Evolutionary conservation across 2,329 filamentous ascomycete genomes (phyloP), one percentile per base, ranked within the genome.

Genomic region (Teratosphaeriaceae sp.): DNA sequence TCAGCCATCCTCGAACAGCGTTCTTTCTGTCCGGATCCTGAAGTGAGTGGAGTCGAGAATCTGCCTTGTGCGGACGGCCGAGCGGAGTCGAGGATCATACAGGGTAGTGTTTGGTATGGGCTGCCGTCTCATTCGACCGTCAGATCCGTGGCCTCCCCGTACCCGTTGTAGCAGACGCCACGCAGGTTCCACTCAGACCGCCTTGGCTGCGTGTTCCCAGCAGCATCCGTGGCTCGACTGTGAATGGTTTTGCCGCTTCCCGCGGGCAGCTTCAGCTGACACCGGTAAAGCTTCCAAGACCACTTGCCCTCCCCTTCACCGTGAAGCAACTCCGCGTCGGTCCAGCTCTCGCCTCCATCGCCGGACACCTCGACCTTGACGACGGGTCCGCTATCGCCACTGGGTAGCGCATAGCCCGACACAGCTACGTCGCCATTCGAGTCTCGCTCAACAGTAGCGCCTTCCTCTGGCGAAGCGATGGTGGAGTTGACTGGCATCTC

Each of bases 161-260:
- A 80, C 1, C 74, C 78, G 60, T 78, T 78, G 60, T 80, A 81
- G 21, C 67, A 75, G 3, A 80, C 74, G 1, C 77, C 77, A 44
- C 77, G 65, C 45, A 77, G 58, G 58, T 80, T 80, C 77, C 78
- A 81, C 52, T 70, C 59, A 2, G 70, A 66, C 43, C 63, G 63
- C 47, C 65, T 59, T 18, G 59, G 60, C 54, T 80, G 77, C 19
- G 62, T 62, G 54, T 78, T 74, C 2, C 75, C 75, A 20, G 62
- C 70, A 29, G 53, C 61, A 62, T 80, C 78, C 5, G 68, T 75
- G 1, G 75, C 76, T 27, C 73, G 67, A 55, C 75, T 76, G 46
- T 72, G 62, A 13, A 80, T 66, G 29, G 55, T 69, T 42, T 59
- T 67, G 9, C 70, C 37, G 58, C 63, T 36, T 66, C 61, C 26